These are phyloP conservation scores for Aspergillus ostianus DNA, from an alignment of 495 filamentous ascomycete genomes.

Conservation along the genomic window DNA sequence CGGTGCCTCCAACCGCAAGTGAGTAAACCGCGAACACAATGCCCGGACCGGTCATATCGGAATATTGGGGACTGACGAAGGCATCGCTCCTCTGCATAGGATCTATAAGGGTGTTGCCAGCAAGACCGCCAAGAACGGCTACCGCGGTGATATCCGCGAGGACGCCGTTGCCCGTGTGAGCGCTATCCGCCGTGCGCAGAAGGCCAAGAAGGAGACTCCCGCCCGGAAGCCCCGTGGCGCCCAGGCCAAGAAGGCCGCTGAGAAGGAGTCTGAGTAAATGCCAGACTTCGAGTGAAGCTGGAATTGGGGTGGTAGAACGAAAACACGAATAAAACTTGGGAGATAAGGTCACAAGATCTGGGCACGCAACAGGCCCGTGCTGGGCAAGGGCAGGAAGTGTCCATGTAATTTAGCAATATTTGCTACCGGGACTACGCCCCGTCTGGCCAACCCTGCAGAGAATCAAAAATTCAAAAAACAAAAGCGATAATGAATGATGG, in stretches of 20 bases:
- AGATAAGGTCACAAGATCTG: constrained; percentile 11
- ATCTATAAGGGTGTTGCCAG: constrained; percentile 83
- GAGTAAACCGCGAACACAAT: constrained; percentile 30
- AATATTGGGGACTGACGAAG: constrained; percentile 19
- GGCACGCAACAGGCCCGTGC: constrained; percentile 23
- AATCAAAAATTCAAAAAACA: constrained; percentile 20
- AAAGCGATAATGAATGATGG: neutral
- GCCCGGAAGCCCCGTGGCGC: constrained; percentile 73
- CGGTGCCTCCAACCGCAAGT: constrained; percentile 75
- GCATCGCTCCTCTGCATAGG: constrained; percentile 44
- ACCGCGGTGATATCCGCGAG: constrained; percentile 83
- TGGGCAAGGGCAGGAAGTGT: constrained; percentile 27
- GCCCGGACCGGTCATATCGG: neutral
- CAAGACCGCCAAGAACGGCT: constrained; percentile 74
- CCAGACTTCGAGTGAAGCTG: neutral
- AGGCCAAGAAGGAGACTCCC: constrained; percentile 70
- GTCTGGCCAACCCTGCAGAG: constrained; percentile 12
- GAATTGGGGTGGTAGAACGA: neutral
- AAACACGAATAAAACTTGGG: neutral
- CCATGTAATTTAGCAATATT: constrained; percentile 39
- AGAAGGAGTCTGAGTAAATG: constrained; percentile 49
- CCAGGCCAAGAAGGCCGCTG: constrained; percentile 75
- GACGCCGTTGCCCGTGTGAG: constrained; percentile 85
- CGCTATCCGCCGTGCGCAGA: constrained; percentile 78
- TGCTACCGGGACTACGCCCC: constrained; percentile 14